phyloP scores from a whole-genome alignment of 768 basidiomycete species.

The Suillus americanus region DNA sequence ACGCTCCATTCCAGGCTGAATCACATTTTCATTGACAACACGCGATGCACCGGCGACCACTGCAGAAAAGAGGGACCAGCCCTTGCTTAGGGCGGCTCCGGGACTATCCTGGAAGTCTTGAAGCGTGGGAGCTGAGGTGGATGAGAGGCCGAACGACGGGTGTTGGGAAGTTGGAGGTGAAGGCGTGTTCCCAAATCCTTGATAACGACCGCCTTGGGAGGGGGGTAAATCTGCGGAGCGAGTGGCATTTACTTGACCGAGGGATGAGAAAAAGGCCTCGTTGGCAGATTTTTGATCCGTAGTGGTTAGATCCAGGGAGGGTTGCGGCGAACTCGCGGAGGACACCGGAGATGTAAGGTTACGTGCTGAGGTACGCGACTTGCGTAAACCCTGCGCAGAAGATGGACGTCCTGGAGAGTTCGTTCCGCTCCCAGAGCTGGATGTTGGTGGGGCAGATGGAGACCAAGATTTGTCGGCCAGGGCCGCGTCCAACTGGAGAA shows the following conservation, averaged over 20 bases:
- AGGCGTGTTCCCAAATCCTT: slow-evolving; percentile 88
- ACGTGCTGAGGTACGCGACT: slow-evolving; percentile 75
- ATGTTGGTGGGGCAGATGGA: slow-evolving; percentile 66
- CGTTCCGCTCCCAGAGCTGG: slow-evolving; percentile 32
- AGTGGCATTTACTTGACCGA: slow-evolving; percentile 79
- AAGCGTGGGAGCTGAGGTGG: slow-evolving; percentile 75
- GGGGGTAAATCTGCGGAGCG: slow-evolving; percentile 83
- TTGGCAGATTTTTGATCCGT: slow-evolving; percentile 74
- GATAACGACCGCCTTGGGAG: slow-evolving; percentile 90
- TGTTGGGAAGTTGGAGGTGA: slow-evolving; percentile 52
- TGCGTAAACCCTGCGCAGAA: slow-evolving; percentile 81
- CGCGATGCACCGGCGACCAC: slow-evolving; percentile 79
- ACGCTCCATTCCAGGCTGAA: slow-evolving; percentile 85
- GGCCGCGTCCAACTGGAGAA: slow-evolving; percentile 70
- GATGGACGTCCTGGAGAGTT: slow-evolving; percentile 60
- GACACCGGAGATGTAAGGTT: slow-evolving; percentile 47
- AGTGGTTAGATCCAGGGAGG: slow-evolving; percentile 41
- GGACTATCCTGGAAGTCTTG: slow-evolving; percentile 87
- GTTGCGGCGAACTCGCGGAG: slow-evolving; percentile 42
- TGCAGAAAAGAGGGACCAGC: slow-evolving; percentile 93
- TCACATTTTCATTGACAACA: slow-evolving; percentile 80
- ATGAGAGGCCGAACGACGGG: slow-evolving; percentile 73
- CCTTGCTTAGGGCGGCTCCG: slow-evolving; percentile 81
- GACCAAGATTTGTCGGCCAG: slow-evolving; percentile 79
- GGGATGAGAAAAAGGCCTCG: slow-evolving; percentile 80